phyloP scores from a whole-genome alignment of 805 yeast genomes.

The Jamesozyma rosinii region DNA sequence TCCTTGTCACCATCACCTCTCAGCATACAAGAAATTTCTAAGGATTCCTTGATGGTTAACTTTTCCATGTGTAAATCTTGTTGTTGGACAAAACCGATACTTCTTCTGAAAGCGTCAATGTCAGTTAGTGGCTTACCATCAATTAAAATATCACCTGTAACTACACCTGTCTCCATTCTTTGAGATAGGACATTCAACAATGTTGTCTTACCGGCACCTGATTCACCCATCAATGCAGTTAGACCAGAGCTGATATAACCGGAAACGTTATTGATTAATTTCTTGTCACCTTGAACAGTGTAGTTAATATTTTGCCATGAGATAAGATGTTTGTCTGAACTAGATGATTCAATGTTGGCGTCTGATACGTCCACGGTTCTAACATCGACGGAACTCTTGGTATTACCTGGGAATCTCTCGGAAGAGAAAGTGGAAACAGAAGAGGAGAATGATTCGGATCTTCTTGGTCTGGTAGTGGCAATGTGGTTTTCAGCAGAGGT shows the following conservation, averaged over 20 bases:
- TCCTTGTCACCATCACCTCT: constrained; percentile 32
- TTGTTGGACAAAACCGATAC: constrained; percentile 52
- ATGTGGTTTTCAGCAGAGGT: not conserved
- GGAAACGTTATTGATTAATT: constrained; percentile 38
- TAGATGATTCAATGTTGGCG: not conserved
- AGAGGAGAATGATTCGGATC: not conserved
- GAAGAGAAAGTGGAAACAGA: not conserved
- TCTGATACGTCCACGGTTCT: not conserved
- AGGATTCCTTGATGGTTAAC: constrained; percentile 45
- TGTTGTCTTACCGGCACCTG: constrained; percentile 61
- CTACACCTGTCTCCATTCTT: constrained; percentile 45
- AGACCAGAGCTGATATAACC: constrained; percentile 67
- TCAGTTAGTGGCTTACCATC: constrained; percentile 41
- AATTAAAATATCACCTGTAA: constrained; percentile 50
- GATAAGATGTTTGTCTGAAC: constrained; percentile 38
- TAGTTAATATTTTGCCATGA: constrained; percentile 58
- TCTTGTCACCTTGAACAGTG: constrained; percentile 32
- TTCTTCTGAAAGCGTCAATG: constrained; percentile 39
- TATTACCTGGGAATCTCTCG: not conserved
- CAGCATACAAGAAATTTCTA: constrained; percentile 42
- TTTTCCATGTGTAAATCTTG: constrained; percentile 47
- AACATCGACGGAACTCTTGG: not conserved
- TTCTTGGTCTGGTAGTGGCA: not conserved
- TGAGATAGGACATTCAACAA: constrained; percentile 45
- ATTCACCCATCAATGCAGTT: constrained; percentile 54